Percentiles rank a stretch among this genome's conserved stretches.
Evolutionary conservation across 306 rosid genomes (phyloP).

Genomic region (Ormosia semicastrata): DNA sequence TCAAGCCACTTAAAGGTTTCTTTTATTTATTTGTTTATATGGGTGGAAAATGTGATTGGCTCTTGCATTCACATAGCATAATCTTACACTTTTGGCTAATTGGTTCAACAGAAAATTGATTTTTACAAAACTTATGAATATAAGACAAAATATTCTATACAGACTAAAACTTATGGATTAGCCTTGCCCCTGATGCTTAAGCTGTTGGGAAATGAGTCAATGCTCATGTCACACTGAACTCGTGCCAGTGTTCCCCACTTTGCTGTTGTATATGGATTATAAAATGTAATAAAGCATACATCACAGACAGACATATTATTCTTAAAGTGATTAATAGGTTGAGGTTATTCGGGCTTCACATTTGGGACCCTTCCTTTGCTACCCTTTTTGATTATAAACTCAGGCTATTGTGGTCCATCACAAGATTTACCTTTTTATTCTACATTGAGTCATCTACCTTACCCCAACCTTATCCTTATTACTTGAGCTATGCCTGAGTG

Average conservation of each 20-base stretch:
- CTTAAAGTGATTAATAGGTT: slow-evolving; percentile 1
- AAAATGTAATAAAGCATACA: not conserved
- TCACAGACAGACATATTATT: not conserved
- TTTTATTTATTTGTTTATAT: not conserved
- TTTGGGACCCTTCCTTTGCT: not conserved
- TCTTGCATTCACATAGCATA: not conserved
- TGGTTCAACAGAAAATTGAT: not conserved
- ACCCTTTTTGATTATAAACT: slow-evolving; percentile 5
- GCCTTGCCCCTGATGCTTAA: not conserved
- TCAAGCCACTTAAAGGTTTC: not conserved
- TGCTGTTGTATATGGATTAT: not conserved
- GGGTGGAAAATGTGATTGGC: not conserved
- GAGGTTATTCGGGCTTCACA: not conserved
- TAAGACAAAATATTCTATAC: not conserved
- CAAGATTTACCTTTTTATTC: not conserved
- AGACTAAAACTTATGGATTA: not conserved
- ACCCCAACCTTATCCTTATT: not conserved
- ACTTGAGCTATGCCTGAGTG: not conserved
- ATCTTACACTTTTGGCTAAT: slow-evolving; percentile 1
- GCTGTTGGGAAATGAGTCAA: not conserved
- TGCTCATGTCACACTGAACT: not conserved
- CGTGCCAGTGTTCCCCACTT: not conserved
- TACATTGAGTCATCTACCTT: not conserved
- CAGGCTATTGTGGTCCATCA: not conserved
- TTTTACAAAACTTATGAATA: not conserved